These are phyloP conservation scores for Lactarius evosmus DNA, from an alignment of 768 basidiomycete genomes.

Conservation along the genomic window DNA sequence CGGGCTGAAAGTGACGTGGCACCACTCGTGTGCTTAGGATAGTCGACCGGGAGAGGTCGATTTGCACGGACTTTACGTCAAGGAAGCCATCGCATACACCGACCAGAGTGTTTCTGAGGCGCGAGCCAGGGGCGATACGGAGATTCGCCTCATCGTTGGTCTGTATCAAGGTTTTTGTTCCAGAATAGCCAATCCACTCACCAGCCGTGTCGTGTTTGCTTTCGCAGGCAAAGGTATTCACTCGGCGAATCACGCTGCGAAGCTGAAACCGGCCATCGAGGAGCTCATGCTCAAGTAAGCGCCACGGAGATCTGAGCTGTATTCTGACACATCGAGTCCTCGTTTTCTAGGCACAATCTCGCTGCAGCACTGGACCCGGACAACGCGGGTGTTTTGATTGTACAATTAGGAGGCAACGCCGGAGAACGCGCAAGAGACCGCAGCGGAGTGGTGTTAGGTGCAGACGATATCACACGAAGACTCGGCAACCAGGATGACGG, in stretches of 20 bases:
- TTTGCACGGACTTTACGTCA: slow-evolving; percentile 90
- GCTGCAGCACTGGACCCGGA: slow-evolving; percentile 70
- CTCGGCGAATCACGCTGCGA: slow-evolving; percentile 69
- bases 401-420: slow-evolving; percentile 50
- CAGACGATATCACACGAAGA: slow-evolving; percentile 57
- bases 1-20: neutral
- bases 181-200: neutral
- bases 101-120: slow-evolving; percentile 71
- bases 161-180: slow-evolving; percentile 32
- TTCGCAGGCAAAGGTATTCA: slow-evolving; percentile 80
- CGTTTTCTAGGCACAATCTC: slow-evolving; percentile 59
- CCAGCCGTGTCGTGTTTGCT: neutral
- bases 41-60: slow-evolving; percentile 75
- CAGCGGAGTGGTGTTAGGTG: slow-evolving; percentile 43
- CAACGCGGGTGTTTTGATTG: slow-evolving; percentile 83
- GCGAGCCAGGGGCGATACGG: slow-evolving; percentile 54
- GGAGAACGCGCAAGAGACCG: slow-evolving; percentile 25
- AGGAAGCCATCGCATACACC: slow-evolving; percentile 77
- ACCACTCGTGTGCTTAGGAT: slow-evolving; percentile 40
- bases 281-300: slow-evolving; percentile 77
- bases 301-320: neutral
- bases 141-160: slow-evolving; percentile 85
- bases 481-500: slow-evolving; percentile 49
- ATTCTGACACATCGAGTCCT: neutral
- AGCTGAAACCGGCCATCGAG: slow-evolving; percentile 90